Conservation (phyloP, 192 early-diverging fungal species). For the Coemansia sp. region DNA sequence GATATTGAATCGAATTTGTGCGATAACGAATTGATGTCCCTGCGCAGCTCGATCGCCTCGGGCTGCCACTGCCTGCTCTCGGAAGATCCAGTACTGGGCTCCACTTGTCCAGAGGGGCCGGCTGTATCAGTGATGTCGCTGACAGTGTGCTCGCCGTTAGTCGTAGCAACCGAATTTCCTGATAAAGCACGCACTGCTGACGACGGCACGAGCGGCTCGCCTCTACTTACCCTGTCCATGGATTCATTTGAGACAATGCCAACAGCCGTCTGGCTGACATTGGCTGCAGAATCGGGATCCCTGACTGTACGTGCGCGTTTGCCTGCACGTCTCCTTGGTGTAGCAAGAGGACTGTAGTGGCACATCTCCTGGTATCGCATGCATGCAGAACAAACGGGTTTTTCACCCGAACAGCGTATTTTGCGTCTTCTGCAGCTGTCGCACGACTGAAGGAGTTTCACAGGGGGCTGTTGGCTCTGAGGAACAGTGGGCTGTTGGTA, state of each 20-base stretch:
- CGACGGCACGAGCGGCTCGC: neutral
- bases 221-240: conserved; percentile 3
- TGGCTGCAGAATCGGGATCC: neutral
- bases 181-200: neutral
- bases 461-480: conserved; percentile 7
- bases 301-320: conserved; percentile 21
- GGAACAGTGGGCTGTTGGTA: conserved; percentile 9
- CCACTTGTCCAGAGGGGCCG: neutral
- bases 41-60: conserved; percentile 30
- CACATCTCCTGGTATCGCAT: conserved; percentile 49
- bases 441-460: conserved; percentile 55
- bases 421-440: conserved; percentile 56
- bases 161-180: neutral
- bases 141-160: neutral
- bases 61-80: conserved; percentile 10
- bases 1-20: conserved; percentile 36
- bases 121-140: neutral
- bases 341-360: conserved; percentile 57
- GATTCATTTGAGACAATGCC: neutral
- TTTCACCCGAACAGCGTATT: conserved; percentile 54
- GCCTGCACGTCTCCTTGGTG: conserved; percentile 40
- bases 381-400: conserved; percentile 55
- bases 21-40: conserved; percentile 25
- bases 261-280: neutral
- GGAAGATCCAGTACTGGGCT: neutral